These are phyloP conservation scores for Trichosporon asahii DNA, from an alignment of 1,284 basidiomycete genomes.

Conservation along the genomic window DNA sequence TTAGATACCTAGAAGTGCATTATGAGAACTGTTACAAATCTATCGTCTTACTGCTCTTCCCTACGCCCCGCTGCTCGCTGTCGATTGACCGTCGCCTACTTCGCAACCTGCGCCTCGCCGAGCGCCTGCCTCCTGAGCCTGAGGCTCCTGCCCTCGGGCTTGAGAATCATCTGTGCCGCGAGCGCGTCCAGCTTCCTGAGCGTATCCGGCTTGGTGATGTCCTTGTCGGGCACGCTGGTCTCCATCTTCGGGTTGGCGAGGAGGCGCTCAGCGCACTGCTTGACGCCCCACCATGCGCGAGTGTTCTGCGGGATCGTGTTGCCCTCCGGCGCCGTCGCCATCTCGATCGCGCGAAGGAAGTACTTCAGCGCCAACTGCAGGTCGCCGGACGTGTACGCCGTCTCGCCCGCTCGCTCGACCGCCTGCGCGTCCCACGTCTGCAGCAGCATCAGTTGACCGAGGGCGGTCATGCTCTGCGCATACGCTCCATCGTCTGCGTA, in stretches of 20 bases:
- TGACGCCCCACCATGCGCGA: constrained; percentile 77
- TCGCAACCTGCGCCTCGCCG: constrained; percentile 24
- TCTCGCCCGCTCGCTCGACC: constrained; percentile 41
- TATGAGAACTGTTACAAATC: constrained; percentile 9
- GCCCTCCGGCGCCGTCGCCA: constrained; percentile 59
- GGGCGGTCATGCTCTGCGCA: constrained; percentile 31
- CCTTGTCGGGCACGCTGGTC: constrained; percentile 60
- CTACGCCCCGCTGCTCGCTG: too few species aligned
- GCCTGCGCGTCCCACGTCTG: constrained; percentile 44
- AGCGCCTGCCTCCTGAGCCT: constrained; percentile 25
- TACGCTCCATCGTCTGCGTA: constrained; percentile 77
- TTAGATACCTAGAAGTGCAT: constrained; percentile 10
- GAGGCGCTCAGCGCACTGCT: constrained; percentile 61
- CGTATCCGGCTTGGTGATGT: constrained; percentile 55
- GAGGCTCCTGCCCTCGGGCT: constrained; percentile 32
- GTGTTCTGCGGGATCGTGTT: constrained; percentile 20
- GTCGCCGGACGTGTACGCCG: constrained; percentile 55
- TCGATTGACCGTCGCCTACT: neutral
- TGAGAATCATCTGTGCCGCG: constrained; percentile 63
- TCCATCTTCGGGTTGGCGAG: constrained; percentile 23
- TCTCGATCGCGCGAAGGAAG: constrained; percentile 76
- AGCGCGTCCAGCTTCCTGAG: constrained; percentile 64
- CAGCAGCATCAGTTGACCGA: constrained; percentile 45
- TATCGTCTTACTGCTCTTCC: neutral
- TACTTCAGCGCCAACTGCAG: constrained; percentile 74